phyloP scores from a whole-genome alignment of 306 rosid species.

The Leucaena leucocephala region DNA sequence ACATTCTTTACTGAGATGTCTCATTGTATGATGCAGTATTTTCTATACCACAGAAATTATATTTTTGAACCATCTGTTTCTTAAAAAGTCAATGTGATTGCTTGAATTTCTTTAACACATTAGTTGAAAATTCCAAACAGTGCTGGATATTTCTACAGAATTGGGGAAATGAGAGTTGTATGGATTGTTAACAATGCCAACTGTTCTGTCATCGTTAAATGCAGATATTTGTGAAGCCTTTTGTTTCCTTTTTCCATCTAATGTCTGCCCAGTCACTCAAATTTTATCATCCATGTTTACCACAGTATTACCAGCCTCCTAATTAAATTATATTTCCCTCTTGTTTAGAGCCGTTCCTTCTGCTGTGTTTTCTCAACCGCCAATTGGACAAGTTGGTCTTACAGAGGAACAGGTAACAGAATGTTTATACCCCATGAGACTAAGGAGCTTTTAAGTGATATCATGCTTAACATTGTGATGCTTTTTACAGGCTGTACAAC shows the following conservation, averaged over 20 bases:
- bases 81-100: slow-evolving; percentile 2
- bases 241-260: slow-evolving; percentile 8
- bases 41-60: neutral
- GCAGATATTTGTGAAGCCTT: slow-evolving; percentile 3
- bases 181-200: neutral
- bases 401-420: slow-evolving; percentile 83
- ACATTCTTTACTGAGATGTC: neutral
- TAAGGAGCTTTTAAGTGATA: slow-evolving; percentile 26
- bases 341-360: slow-evolving; percentile 78
- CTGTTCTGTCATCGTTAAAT: slow-evolving; percentile 10
- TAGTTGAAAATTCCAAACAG: neutral
- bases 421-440: slow-evolving; percentile 30
- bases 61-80: slow-evolving; percentile 28
- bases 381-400: slow-evolving; percentile 92
- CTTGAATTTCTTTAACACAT: slow-evolving; percentile 18
- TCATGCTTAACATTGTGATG: slow-evolving; percentile 26
- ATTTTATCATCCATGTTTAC: slow-evolving; percentile 1
- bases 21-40: neutral
- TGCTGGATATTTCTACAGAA: slow-evolving; percentile 16
- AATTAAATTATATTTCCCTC: slow-evolving; percentile 33
- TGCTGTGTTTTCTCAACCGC: slow-evolving; percentile 99
- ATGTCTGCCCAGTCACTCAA: slow-evolving; percentile 11
- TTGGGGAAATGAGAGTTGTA: slow-evolving; percentile 1
- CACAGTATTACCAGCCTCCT: slow-evolving; percentile 20
- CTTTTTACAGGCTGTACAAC: slow-evolving; percentile 69